phyloP scores from a whole-genome alignment of 306 rosid genomes.

The Sphenostylis stenocarpa region DNA sequence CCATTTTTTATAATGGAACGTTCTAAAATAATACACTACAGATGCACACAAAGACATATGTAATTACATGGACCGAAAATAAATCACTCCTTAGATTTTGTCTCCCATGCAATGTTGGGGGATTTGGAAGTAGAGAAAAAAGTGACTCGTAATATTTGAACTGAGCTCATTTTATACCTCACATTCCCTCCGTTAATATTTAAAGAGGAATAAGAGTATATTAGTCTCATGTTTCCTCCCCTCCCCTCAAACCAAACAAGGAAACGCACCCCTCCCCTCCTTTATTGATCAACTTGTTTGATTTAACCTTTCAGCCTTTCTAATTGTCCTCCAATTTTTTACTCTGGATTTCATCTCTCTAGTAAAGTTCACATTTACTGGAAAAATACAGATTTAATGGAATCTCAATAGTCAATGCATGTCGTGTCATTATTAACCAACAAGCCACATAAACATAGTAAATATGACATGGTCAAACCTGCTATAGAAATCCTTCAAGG shows the following conservation, averaged over 20 bases:
- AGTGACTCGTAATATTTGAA: not conserved
- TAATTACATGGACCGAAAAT: too few species aligned
- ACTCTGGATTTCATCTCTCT: not conserved
- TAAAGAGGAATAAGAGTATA: not conserved
- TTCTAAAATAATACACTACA: too few species aligned
- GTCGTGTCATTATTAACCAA: slow-evolving; percentile 13
- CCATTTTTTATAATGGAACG: too few species aligned
- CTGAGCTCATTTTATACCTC: not conserved
- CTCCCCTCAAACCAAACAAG: slow-evolving; percentile 4
- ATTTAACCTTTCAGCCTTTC: slow-evolving; percentile 7
- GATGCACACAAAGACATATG: not conserved
- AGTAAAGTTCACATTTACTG: not conserved
- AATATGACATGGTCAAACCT: slow-evolving; percentile 54
- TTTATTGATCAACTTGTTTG: slow-evolving; percentile 3
- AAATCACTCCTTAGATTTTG: not conserved
- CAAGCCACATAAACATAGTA: slow-evolving; percentile 15
- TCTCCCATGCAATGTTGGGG: not conserved
- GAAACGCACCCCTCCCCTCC: not conserved
- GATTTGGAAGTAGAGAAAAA: not conserved
- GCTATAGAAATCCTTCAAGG: slow-evolving; percentile 60
- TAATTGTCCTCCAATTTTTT: not conserved
- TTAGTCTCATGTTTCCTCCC: not conserved
- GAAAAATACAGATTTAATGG: not conserved
- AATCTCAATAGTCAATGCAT: not conserved
- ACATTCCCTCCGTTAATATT: not conserved